Percentiles rank a stretch among this genome's conserved stretches.
phyloP scores from a whole-genome alignment of 768 basidiomycete species.

The Russula brevipes region DNA sequence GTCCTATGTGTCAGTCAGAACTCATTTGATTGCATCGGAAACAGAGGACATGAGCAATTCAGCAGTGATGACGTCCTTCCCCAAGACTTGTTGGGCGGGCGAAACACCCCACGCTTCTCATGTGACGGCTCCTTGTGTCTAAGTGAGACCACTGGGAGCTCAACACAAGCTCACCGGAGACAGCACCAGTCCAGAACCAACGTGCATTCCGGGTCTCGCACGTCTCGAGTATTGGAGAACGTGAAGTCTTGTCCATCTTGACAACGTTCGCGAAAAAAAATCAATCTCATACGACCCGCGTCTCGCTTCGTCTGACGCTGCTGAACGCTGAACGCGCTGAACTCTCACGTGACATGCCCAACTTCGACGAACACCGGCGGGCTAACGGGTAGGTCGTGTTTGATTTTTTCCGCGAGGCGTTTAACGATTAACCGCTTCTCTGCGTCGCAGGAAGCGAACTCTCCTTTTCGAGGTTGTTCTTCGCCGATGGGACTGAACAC shows the following conservation, averaged over 20 bases:
- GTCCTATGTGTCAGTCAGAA: background rate
- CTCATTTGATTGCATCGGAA: background rate
- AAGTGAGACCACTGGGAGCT: background rate
- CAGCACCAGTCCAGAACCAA: too few species aligned
- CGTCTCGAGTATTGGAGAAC: too few species aligned
- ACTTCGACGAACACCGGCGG: background rate
- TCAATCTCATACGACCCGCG: too few species aligned
- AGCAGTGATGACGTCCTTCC: too few species aligned
- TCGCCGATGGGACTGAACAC: constrained; percentile 36
- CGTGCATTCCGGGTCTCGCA: too few species aligned
- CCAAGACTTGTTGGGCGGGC: too few species aligned
- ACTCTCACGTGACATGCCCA: background rate
- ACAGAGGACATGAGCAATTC: background rate
- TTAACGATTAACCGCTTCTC: background rate
- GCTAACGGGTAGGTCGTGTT: background rate
- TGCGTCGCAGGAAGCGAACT: constrained; percentile 17
- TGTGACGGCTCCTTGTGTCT: background rate
- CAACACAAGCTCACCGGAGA: too few species aligned
- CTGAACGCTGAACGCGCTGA: too few species aligned
- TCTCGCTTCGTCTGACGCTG: too few species aligned
- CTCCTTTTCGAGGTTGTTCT: constrained; percentile 38
- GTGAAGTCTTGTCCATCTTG: too few species aligned
- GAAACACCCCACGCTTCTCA: background rate
- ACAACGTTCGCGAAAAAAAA: too few species aligned
- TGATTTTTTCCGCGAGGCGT: background rate